Evolutionary conservation across 2,329 filamentous ascomycete genomes (phyloP).

Genomic region (Fusarium compactum): DNA sequence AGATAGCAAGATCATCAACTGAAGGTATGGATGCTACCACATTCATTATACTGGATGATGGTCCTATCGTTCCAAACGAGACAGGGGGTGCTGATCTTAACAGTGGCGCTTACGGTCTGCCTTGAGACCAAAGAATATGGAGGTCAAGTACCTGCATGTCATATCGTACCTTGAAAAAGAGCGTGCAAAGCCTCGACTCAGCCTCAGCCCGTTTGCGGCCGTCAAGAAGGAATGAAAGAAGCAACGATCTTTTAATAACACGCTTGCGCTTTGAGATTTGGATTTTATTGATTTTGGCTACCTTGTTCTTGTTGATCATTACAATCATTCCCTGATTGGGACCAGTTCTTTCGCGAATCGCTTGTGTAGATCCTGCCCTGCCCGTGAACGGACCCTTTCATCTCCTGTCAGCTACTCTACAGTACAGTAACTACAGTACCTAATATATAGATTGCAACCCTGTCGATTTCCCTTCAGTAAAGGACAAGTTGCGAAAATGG

Average conservation of each 20-base stretch:
- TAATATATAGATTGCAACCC: conserved; percentile 7
- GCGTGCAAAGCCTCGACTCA: conserved; percentile 44
- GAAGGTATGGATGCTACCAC: neutral
- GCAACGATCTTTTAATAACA: neutral
- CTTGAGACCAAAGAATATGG: conserved; percentile 4
- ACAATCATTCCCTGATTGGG: conserved; percentile 1
- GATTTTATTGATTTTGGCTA: neutral
- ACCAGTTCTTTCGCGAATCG: conserved; percentile 22
- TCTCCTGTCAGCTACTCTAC: conserved; percentile 9
- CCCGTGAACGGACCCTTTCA: conserved; percentile 24
- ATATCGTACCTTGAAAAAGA: conserved; percentile 11
- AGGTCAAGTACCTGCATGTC: conserved; percentile 3
- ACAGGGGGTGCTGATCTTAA: conserved; percentile 23
- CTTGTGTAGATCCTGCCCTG: conserved; percentile 19
- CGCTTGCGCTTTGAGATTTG: neutral
- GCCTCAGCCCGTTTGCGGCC: conserved; percentile 43
- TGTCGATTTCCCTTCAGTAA: conserved; percentile 2
- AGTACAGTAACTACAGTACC: neutral
- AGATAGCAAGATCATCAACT: neutral
- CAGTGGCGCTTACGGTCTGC: conserved; percentile 17
- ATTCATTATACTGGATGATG: neutral
- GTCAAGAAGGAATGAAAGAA: conserved; percentile 20
- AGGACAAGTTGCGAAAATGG: conserved; percentile 55
- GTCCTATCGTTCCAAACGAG: conserved; percentile 2
- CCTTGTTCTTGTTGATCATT: neutral